phyloP scores from a whole-genome alignment of 257 asterid genomes.

The Echites panduratus region DNA sequence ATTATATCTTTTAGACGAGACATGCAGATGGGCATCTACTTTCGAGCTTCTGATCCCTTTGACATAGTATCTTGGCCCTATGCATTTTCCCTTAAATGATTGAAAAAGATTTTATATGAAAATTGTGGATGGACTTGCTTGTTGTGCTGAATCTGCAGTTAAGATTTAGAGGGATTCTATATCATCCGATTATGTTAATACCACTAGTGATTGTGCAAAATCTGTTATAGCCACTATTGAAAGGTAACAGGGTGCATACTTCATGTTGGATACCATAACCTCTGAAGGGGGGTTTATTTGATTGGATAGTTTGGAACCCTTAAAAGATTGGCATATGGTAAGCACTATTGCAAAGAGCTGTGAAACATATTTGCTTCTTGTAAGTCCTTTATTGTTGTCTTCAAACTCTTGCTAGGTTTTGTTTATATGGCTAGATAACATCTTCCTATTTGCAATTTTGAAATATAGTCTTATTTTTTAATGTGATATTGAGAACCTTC shows the following conservation, averaged over 20 bases:
- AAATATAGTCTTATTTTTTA: neutral
- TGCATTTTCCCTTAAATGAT: neutral
- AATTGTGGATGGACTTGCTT: neutral
- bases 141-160: neutral
- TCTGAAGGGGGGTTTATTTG: neutral
- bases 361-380: neutral
- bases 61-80: neutral
- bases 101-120: neutral
- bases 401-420: neutral
- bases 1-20: neutral
- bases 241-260: conserved; percentile 5
- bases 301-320: neutral
- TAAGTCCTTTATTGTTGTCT: neutral
- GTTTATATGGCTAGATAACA: neutral
- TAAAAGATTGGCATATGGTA: conserved; percentile 3
- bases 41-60: neutral
- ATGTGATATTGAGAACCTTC: neutral
- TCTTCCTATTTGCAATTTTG: neutral
- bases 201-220: neutral
- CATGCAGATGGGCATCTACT: neutral
- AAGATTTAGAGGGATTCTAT: neutral
- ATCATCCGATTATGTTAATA: neutral
- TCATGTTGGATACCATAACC: neutral
- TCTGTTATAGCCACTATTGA: neutral
- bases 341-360: conserved; percentile 3